Conservation (phyloP, 2,329 filamentous ascomycete species). For the Dactylellina drechsleri region DNA sequence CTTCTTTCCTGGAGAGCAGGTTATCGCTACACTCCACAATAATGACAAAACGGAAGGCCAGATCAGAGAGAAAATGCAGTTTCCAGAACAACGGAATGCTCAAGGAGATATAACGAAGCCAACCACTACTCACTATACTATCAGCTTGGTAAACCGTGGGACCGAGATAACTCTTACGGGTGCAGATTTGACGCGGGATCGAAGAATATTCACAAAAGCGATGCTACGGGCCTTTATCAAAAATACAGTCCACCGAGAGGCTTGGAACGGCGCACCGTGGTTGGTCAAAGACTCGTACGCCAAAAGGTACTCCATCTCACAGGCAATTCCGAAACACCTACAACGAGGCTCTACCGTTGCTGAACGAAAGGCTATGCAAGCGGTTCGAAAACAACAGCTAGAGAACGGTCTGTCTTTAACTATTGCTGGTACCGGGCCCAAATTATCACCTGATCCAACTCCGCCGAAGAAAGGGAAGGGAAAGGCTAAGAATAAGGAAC, state of each 20-base stretch:
- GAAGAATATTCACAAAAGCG: constrained; percentile 92
- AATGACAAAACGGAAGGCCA: constrained; percentile 77
- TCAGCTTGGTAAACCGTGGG: constrained; percentile 75
- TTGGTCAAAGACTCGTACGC: constrained; percentile 88
- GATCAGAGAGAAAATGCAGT: constrained; percentile 85
- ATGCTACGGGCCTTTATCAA: constrained; percentile 94
- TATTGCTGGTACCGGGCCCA: constrained; percentile 50
- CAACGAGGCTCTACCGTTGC: constrained; percentile 81
- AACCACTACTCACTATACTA: constrained; percentile 81
- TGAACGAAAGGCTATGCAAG: constrained; percentile 77
- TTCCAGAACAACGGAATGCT: constrained; percentile 67
- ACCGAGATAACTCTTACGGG: constrained; percentile 71
- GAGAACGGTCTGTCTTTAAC: constrained; percentile 48
- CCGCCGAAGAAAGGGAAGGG: constrained; percentile 31
- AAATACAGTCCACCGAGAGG: constrained; percentile 88
- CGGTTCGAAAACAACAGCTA: constrained; percentile 69
- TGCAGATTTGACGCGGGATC: constrained; percentile 80
- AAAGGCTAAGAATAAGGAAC: constrained; percentile 44
- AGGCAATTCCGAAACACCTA: constrained; percentile 83
- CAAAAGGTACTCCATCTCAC: constrained; percentile 83
- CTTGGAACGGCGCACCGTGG: constrained; percentile 97
- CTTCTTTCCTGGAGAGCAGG: constrained; percentile 88
- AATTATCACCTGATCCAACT: constrained; percentile 36
- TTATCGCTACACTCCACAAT: constrained; percentile 76
- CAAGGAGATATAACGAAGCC: constrained; percentile 64